A percentile compares a stretch with the other conserved stretches of the same genome.
These are phyloP conservation scores for Kodamaea hsintzibuensis DNA, from an alignment of 805 yeast species.

Conservation along the genomic window DNA sequence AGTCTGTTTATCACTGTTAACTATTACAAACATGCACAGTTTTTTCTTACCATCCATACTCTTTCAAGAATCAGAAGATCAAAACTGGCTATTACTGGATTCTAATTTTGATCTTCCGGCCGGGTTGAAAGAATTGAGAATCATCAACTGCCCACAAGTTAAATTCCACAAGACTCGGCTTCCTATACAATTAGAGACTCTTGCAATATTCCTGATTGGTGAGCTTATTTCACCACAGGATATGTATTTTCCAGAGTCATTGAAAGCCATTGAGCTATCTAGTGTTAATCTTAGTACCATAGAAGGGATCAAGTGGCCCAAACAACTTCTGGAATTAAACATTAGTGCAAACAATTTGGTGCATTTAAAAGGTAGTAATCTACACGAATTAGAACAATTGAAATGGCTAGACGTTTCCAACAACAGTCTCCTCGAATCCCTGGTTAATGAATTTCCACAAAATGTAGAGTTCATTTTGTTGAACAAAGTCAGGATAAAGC, in stretches of 20 bases:
- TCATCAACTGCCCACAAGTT: background rate
- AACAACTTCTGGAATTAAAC: background rate
- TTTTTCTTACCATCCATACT: background rate
- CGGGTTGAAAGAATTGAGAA: background rate
- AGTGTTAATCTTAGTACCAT: background rate
- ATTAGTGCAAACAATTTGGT: background rate
- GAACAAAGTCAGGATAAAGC: background rate
- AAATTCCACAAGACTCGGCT: background rate
- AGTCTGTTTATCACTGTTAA: too few species aligned
- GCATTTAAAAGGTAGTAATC: background rate
- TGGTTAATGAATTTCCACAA: background rate
- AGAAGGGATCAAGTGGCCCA: background rate
- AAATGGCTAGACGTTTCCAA: background rate
- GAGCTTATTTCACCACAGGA: background rate
- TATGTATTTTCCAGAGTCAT: background rate
- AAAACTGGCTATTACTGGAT: background rate
- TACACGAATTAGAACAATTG: background rate
- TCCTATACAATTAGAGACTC: background rate
- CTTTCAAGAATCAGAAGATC: background rate
- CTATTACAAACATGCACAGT: too few species aligned
- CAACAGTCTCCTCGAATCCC: background rate
- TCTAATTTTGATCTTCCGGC: background rate
- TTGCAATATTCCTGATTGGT: background rate
- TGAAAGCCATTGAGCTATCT: background rate
- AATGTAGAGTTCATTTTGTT: background rate